Evolutionary conservation across 192 early-diverging fungal genomes (phyloP).

Genomic region (Geosiphon pyriformis): DNA sequence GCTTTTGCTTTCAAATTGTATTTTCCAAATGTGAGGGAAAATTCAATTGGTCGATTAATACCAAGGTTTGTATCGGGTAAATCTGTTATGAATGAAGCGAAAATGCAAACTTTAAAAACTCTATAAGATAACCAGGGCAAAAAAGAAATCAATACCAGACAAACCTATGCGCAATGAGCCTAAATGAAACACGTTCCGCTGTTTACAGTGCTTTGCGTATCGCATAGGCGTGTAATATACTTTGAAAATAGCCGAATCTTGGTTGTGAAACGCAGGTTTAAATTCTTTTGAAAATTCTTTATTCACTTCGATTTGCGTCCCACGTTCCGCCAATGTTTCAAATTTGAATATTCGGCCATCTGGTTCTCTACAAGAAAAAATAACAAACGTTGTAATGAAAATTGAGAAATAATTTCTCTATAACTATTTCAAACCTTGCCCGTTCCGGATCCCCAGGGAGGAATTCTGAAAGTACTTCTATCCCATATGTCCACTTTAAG

Average conservation of each 20-base stretch:
- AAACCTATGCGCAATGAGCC: background rate
- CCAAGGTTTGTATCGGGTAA: background rate
- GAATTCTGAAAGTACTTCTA: background rate
- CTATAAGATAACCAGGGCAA: too few relatives aligned
- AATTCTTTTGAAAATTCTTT: background rate
- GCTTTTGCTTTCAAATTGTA: constrained; percentile 14
- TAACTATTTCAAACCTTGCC: background rate
- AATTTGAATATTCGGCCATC: constrained; percentile 11
- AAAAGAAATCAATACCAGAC: too few relatives aligned
- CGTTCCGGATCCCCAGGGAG: background rate
- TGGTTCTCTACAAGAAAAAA: too few relatives aligned
- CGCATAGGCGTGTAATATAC: constrained; percentile 5
- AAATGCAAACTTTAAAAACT: too few relatives aligned
- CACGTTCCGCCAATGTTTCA: background rate
- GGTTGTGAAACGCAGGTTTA: background rate
- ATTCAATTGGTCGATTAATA: constrained; percentile 7
- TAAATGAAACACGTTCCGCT: background rate
- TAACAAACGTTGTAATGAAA: too few relatives aligned
- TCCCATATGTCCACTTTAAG: constrained; percentile 12
- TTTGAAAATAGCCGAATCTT: background rate
- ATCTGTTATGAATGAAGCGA: too few relatives aligned
- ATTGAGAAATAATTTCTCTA: too few relatives aligned
- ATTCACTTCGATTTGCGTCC: constrained; percentile 1
- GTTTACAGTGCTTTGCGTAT: background rate
- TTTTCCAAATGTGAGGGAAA: constrained; percentile 12